Evolutionary conservation across 2,329 filamentous ascomycete species (phyloP).

Genomic region (Dothideomycetidae sp.): DNA sequence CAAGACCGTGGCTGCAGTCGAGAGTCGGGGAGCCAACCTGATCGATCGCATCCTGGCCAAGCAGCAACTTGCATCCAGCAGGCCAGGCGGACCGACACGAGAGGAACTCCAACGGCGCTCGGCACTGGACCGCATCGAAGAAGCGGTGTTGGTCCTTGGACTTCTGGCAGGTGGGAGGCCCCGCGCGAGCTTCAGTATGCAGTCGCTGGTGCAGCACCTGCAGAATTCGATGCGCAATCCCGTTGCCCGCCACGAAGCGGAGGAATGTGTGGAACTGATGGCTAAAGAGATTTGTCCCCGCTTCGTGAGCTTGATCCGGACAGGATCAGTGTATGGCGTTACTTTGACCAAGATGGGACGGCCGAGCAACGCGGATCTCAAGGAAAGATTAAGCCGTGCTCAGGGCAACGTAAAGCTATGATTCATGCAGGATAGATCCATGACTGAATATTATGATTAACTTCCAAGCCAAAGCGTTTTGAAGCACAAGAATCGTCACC

Average conservation of each 20-base stretch:
- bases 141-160: conserved; percentile 30
- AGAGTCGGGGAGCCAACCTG: conserved; percentile 29
- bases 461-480: too few relatives aligned
- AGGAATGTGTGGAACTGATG: conserved; percentile 30
- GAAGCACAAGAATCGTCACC: too few relatives aligned
- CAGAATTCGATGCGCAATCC: conserved; percentile 33
- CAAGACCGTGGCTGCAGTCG: conserved; percentile 26
- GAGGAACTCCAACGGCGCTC: conserved; percentile 31
- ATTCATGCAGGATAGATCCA: too few relatives aligned
- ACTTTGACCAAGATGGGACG: conserved; percentile 24
- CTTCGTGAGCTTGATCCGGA: conserved; percentile 28
- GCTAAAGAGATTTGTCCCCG: conserved; percentile 30
- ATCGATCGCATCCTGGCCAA: conserved; percentile 39
- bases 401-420: too few relatives aligned
- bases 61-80: conserved; percentile 26
- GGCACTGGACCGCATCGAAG: conserved; percentile 33
- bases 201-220: conserved; percentile 28
- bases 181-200: conserved; percentile 32
- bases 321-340: conserved; percentile 29
- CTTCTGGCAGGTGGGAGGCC: conserved; percentile 25
- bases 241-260: conserved; percentile 31
- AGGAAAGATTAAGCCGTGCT: conserved; percentile 14
- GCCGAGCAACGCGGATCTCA: conserved; percentile 17
- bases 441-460: too few relatives aligned
- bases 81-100: conserved; percentile 26